Evolutionary conservation across 2,329 filamentous ascomycete genomes (phyloP).

Genomic region (Fusarium metavorans): DNA sequence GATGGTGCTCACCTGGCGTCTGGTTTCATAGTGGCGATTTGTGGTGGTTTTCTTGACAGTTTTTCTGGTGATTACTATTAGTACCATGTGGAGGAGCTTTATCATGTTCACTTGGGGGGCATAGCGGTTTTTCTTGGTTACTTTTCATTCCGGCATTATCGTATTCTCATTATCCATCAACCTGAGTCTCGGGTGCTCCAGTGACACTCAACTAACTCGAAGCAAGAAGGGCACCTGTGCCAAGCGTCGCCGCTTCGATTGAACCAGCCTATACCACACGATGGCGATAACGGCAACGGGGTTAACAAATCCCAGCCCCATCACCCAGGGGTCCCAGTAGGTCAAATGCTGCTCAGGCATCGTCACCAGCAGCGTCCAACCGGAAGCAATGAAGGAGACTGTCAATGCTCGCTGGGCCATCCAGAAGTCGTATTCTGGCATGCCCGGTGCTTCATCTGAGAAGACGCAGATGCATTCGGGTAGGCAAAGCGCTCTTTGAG

Average conservation of each 20-base stretch:
- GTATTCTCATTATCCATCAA: not conserved
- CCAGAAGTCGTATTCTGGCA: not conserved
- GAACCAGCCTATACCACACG: not conserved
- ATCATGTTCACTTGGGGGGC: not conserved
- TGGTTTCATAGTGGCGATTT: conserved; percentile 46
- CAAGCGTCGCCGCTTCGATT: not conserved
- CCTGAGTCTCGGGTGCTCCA: not conserved
- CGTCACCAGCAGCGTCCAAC: not conserved
- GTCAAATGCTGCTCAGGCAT: not conserved
- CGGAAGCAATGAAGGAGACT: not conserved
- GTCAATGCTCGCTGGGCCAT: not conserved
- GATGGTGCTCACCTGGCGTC: conserved; percentile 65
- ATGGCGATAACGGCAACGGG: not conserved
- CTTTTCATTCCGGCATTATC: not conserved
- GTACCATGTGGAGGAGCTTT: not conserved
- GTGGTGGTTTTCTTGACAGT: not conserved
- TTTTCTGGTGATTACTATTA: not conserved
- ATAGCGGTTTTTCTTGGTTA: not conserved
- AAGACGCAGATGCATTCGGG: not conserved
- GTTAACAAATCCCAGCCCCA: not conserved
- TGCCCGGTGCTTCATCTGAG: not conserved
- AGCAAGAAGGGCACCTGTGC: not conserved
- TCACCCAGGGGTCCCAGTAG: not conserved
- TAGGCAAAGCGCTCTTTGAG: not conserved
- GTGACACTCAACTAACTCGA: not conserved